Evolutionary conservation across 495 filamentous ascomycete genomes (phyloP).

Genomic region (Aspergillus hancockii): DNA sequence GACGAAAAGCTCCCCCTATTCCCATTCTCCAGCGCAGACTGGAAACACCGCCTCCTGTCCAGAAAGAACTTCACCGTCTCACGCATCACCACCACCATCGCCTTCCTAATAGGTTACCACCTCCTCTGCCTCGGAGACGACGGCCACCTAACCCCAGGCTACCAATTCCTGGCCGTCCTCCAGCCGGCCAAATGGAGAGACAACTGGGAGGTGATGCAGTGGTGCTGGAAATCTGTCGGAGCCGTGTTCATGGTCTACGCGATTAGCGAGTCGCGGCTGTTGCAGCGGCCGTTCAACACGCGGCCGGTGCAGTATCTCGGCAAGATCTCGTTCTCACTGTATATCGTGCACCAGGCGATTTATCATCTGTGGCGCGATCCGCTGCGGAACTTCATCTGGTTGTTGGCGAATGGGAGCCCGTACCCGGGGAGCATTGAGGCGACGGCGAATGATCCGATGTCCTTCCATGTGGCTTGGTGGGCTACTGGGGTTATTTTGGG

Average conservation of each 20-base stretch:
- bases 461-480: constrained; percentile 41
- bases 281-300: constrained; percentile 22
- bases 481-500: constrained; percentile 35
- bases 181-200: constrained; percentile 25
- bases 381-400: constrained; percentile 4
- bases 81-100: constrained; percentile 6
- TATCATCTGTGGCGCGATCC: constrained; percentile 7
- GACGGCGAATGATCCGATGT: constrained; percentile 32
- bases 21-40: not conserved
- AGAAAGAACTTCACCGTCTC: not conserved
- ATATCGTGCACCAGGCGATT: constrained; percentile 21
- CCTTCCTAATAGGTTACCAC: constrained; percentile 22
- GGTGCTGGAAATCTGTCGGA: constrained; percentile 26
- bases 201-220: constrained; percentile 23
- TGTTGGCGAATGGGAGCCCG: constrained; percentile 18
- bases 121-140: constrained; percentile 30
- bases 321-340: constrained; percentile 34
- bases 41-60: not conserved
- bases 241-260: constrained; percentile 25
- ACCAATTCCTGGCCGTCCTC: constrained; percentile 22
- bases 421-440: constrained; percentile 36
- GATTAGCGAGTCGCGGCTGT: constrained; percentile 21
- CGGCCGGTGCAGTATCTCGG: constrained; percentile 28
- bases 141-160: constrained; percentile 24
- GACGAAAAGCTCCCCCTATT: constrained; percentile 43